Percentiles rank a stretch among this genome's conserved stretches.
phyloP scores from a whole-genome alignment of 2,329 filamentous ascomycete genomes.

The Chrysosporium keratinophilum region DNA sequence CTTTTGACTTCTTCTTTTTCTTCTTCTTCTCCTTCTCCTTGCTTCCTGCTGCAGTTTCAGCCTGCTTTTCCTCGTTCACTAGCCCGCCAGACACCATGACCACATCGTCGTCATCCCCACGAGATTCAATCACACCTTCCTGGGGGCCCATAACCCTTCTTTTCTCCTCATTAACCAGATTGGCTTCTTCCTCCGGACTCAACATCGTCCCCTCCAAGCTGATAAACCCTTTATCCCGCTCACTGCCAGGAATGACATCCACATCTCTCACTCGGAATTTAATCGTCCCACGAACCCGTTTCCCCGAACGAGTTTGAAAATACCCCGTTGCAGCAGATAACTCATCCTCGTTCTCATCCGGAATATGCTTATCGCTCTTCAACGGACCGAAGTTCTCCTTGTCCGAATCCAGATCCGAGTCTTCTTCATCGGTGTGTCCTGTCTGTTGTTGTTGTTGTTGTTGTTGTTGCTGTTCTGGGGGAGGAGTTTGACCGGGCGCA shows the following conservation, averaged over 20 bases:
- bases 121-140: slow-evolving; percentile 19
- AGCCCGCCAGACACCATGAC: slow-evolving; percentile 1
- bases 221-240: slow-evolving; percentile 63
- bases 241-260: slow-evolving; percentile 59
- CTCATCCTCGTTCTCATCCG: slow-evolving; percentile 38
- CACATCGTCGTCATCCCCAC: background rate
- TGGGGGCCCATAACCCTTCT: slow-evolving; percentile 22
- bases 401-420: slow-evolving; percentile 28
- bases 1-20: slow-evolving; percentile 13
- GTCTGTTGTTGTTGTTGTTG: background rate
- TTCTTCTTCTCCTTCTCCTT: slow-evolving; percentile 14
- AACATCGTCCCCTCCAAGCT: slow-evolving; percentile 85
- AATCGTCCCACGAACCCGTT: slow-evolving; percentile 59
- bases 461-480: slow-evolving; percentile 21
- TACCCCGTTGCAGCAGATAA: slow-evolving; percentile 52
- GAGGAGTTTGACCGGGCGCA: slow-evolving; percentile 38
- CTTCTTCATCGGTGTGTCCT: slow-evolving; percentile 14
- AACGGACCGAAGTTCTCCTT: slow-evolving; percentile 35
- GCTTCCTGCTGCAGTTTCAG: slow-evolving; percentile 1
- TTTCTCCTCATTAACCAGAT: slow-evolving; percentile 47
- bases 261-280: slow-evolving; percentile 75
- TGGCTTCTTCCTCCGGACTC: slow-evolving; percentile 53
- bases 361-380: slow-evolving; percentile 20
- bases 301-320: slow-evolving; percentile 63
- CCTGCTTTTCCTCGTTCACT: background rate